Base-by-base conservation (phyloP, 2,329 filamentous ascomycete genomes). In the Aureobasidium sp. region DNA sequence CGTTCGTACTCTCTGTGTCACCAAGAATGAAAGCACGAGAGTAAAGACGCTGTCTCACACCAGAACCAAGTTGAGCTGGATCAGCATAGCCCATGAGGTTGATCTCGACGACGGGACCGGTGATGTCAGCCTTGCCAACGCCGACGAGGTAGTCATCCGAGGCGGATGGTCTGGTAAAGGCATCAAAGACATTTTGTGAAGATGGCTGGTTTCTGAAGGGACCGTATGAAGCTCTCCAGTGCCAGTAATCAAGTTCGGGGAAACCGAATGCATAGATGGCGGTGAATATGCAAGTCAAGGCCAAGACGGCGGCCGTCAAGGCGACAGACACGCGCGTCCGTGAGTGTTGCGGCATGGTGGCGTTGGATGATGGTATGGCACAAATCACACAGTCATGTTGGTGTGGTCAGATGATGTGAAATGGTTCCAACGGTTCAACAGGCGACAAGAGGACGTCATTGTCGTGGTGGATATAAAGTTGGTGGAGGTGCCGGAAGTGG, bases 71-170 rank as follows among this genome's bases (percentile, higher is more conserved):
- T 76, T 97, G 93, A 45, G 83, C 83, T n/a, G 87, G 79, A 73
- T 92, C 89, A 35, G 93, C 93, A 77, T 97, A 97, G 64, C 92
- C 92, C 81, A 93, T 94, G 71, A 97, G 82, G 69, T 91, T 91
- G 70, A 97, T 83, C 73, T 97, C 91, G 24, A 95, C 91, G 14
- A 95, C 90, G 0, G 91, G 91, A 8, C 87, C 87, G 53, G 87
- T 90, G 67, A 90, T 87, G 71, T 90, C 87, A 12, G 83, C 86
- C 72, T 87, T 89, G 29, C 86, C 87, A 24, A 87, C 85, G 24
- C 87, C 87, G 22, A 90, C 73, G 8, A 89, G 72, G 68, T 88
- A 89, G 64, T 78, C 69, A 42, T 79, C 73, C 56, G 75, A 74
- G 62, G 77, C 14, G 8, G 48, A 44, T 12, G 57, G 29, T 40